Percentiles rank a stretch among this genome's conserved stretches.
Evolutionary conservation across 371 early-diverging fungal genomes (phyloP).

Genomic region (Mortierella sp.): DNA sequence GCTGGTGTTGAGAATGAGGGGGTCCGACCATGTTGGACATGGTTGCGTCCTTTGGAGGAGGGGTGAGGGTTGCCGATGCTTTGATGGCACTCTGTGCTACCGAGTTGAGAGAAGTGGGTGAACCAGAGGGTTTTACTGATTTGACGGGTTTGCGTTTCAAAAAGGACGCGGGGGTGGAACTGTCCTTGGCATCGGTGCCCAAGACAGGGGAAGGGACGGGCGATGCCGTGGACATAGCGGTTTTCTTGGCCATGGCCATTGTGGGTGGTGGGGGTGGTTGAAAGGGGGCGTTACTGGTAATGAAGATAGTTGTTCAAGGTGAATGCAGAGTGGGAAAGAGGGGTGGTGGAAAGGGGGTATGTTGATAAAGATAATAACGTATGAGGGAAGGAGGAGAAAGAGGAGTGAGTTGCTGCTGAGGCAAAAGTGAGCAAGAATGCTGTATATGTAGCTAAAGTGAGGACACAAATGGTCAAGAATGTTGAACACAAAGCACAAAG

Average conservation of each 20-base stretch:
- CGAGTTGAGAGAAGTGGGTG: constrained; percentile 5
- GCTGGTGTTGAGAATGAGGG: background rate
- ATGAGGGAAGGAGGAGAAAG: background rate
- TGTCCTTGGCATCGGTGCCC: constrained; percentile 1
- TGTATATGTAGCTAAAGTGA: background rate
- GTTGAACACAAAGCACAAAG: background rate
- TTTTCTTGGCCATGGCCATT: constrained; percentile 9
- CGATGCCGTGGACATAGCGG: background rate
- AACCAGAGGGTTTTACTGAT: background rate
- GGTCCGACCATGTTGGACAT: constrained; percentile 24
- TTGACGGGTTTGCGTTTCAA: constrained; percentile 40
- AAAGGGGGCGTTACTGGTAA: background rate
- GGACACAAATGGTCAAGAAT: background rate
- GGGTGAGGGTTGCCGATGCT: constrained; percentile 5
- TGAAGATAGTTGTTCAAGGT: background rate
- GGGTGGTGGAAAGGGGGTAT: background rate
- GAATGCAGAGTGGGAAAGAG: background rate
- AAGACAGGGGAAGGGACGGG: background rate
- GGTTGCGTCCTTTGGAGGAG: constrained; percentile 2
- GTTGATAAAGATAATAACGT: background rate
- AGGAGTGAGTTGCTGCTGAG: background rate
- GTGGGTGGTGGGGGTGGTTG: background rate
- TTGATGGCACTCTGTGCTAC: constrained; percentile 14
- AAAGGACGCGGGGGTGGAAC: constrained; percentile 10
- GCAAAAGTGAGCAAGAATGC: background rate